These are phyloP conservation scores for Ustilago loliicola DNA, from an alignment of 1,284 basidiomycete species.

Conservation along the genomic window DNA sequence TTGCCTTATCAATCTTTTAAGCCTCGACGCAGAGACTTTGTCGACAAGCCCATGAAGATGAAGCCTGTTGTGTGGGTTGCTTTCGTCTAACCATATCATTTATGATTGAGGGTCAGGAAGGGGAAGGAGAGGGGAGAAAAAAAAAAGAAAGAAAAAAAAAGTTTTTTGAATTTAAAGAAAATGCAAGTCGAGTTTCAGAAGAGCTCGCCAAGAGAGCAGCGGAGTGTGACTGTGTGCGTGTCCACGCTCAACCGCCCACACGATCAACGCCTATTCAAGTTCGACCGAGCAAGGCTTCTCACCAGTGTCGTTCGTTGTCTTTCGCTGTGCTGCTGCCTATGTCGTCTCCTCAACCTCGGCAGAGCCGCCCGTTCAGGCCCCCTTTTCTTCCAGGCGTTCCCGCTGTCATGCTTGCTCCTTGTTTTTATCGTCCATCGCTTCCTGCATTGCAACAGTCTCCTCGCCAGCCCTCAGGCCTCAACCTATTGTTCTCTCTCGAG, in stretches of 20 bases:
- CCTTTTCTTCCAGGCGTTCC: slow-evolving; percentile 13
- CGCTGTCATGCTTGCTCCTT: not conserved
- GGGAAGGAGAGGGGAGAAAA: not conserved
- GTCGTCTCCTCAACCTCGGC: not conserved
- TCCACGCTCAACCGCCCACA: slow-evolving; percentile 3
- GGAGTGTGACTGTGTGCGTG: not conserved
- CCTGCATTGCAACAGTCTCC: not conserved
- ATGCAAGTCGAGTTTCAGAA: slow-evolving; percentile 1
- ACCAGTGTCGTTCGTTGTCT: not conserved
- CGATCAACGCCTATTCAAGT: slow-evolving; percentile 13
- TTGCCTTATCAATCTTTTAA: not conserved
- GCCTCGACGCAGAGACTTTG: no score
- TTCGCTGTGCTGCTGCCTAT: not conserved
- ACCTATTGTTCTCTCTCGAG: not conserved
- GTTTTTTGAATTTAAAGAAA: not conserved
- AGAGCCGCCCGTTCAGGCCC: slow-evolving; percentile 9
- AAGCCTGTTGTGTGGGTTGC: not conserved
- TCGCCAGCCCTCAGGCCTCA: no score
- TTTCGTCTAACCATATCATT: not conserved
- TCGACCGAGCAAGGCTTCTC: slow-evolving; percentile 25
- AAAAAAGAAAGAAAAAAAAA: not conserved
- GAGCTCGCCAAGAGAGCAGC: slow-evolving; percentile 4
- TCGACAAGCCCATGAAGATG: not conserved
- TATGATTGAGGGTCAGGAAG: no score
- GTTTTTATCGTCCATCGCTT: not conserved